Conservation (phyloP, 1,284 basidiomycete genomes). For the Exobasidium cylindrosporum region DNA sequence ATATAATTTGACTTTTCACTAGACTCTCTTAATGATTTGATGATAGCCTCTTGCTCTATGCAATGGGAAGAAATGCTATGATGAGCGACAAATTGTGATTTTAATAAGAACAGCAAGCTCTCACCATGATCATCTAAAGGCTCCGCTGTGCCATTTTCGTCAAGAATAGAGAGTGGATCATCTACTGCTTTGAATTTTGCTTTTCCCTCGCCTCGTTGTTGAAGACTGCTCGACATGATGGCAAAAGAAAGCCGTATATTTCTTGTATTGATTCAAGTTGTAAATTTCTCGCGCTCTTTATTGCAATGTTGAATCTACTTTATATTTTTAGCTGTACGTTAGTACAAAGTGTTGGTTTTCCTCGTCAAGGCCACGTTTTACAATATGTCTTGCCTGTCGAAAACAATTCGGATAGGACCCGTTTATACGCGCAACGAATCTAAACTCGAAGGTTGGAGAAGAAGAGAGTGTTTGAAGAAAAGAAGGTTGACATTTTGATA, state of each 20-base stretch:
- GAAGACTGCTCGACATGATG: background rate
- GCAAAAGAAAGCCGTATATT: no score
- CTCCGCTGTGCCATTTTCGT: conserved; percentile 21
- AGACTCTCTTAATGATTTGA: conserved; percentile 29
- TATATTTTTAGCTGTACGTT: background rate
- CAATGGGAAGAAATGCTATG: background rate
- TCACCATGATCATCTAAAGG: conserved; percentile 25
- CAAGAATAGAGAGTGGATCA: conserved; percentile 21
- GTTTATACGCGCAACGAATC: background rate
- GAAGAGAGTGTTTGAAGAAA: conserved; percentile 7
- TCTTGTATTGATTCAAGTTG: no score
- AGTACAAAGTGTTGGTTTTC: background rate
- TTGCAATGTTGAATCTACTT: no score
- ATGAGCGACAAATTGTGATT: conserved; percentile 8
- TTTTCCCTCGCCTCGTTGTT: conserved; percentile 6
- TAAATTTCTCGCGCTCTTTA: no score
- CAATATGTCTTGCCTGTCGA: background rate
- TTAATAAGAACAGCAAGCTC: background rate
- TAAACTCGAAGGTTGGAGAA: background rate
- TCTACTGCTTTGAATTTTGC: conserved; percentile 9
- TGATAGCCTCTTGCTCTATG: conserved; percentile 44
- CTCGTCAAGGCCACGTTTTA: background rate
- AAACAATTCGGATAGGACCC: background rate
- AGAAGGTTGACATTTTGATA: no score
- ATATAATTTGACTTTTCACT: conserved; percentile 50